Evolutionary conservation across 345 rosid species (phyloP), one percentile per base, ranked within the genome.

Genomic region (Angophora floribunda): DNA sequence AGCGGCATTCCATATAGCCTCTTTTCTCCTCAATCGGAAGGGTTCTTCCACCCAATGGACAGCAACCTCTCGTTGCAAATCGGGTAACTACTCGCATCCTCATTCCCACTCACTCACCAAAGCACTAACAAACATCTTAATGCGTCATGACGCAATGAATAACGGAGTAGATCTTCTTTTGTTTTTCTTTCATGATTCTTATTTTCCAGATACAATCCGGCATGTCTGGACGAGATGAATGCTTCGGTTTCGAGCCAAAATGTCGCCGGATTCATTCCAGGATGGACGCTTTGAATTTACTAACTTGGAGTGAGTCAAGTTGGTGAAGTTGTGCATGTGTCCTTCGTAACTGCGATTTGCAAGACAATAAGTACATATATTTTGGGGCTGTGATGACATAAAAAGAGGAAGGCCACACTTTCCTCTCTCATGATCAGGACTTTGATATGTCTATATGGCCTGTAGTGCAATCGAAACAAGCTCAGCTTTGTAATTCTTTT

Each of bases 1-100:
- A 19, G 36, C 8, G 30, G 36, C 86, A 44, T 87, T 82, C 55
- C 90, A 6, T 93, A 53, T 88, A 86, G 44, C 87, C 92, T 86
- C 47, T 92, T 87, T 75, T 90, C 91, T 7, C 65, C 90, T 87
- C 93, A 93, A 22, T 82, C 94, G 6, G 91, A 94, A 45, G 95
- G 89, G 4, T 93, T 93, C 89, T 93, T 93, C 89, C 93, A 93
- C 28, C 92, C 94, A 17, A 86, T 92, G 53, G 93, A 65, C 17
- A 85, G 67, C 87, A 90, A 70, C 82, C 90, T 94, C 86, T 84
- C 91, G 2, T 88, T 93, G 79, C 96, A 93, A 88, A 92, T 93
- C n/a, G 96, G 97, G 96, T 94, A 93, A 7, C 45, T 82, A 86
- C 67, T 57, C 24, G n/a, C 52, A 45, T 45, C 51, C 88, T 75